Conservation (phyloP, 768 basidiomycete species). For the Kwoniella mangroviensis region DNA sequence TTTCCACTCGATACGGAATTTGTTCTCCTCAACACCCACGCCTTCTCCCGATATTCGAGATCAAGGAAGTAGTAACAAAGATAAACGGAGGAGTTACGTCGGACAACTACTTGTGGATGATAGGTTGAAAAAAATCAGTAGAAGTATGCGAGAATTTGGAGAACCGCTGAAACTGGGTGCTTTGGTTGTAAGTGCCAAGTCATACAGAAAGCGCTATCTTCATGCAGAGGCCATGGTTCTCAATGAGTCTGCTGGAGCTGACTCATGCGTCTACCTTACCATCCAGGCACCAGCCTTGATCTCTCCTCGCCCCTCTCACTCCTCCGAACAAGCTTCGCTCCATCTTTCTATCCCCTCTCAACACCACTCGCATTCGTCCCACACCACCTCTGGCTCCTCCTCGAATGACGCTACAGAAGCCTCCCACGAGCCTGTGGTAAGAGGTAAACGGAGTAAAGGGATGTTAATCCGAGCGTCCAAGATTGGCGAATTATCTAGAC, state of each 20-base stretch:
- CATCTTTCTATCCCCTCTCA: background rate
- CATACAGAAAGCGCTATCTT: background rate
- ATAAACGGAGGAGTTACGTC: constrained; percentile 9
- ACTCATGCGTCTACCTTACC: background rate
- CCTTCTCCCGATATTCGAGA: background rate
- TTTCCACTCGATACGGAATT: constrained; percentile 1
- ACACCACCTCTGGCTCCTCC: constrained; percentile 7
- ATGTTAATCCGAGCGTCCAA: constrained; percentile 10
- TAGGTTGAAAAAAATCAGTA: background rate
- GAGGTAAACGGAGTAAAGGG: constrained; percentile 20
- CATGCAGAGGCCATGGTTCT: too few relatives aligned
- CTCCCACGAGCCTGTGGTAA: constrained; percentile 8
- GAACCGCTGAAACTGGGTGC: constrained; percentile 14
- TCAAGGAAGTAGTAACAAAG: background rate
- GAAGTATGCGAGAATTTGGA: constrained; percentile 18
- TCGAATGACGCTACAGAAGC: constrained; percentile 8
- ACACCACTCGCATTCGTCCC: constrained; percentile 8
- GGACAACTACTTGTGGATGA: constrained; percentile 18
- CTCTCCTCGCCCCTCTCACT: constrained; percentile 11
- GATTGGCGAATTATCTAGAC: constrained; percentile 12
- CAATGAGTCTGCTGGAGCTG: too few relatives aligned
- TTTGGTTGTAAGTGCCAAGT: constrained; percentile 4
- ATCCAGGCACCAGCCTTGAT: constrained; percentile 10
- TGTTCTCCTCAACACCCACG: constrained; percentile 5
- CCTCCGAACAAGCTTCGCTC: constrained; percentile 13